phyloP scores from a whole-genome alignment of 148 eudicot genomes.

The Rhododendron kiyosumense region DNA sequence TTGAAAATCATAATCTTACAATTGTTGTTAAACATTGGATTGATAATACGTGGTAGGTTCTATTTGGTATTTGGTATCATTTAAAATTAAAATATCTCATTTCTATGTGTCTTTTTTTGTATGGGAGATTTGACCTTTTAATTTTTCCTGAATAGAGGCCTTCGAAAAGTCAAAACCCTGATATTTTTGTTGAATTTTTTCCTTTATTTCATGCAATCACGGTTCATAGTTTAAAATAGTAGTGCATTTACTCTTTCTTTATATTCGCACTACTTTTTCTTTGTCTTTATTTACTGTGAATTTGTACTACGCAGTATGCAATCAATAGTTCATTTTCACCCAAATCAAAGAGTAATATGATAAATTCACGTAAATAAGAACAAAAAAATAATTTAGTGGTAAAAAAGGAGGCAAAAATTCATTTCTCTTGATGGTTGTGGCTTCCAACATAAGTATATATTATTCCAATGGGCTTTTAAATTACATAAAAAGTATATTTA shows the following conservation, averaged over 20 bases:
- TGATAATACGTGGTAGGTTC: not conserved
- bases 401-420: not conserved
- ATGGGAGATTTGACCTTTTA: not conserved
- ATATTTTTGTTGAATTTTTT: no score
- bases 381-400: not conserved
- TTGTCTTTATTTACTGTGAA: not conserved
- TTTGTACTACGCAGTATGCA: not conserved
- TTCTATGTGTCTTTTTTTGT: not conserved
- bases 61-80: no score
- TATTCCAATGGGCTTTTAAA: not conserved
- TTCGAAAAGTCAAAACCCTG: no score
- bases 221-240: no score
- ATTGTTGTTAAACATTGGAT: not conserved
- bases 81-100: not conserved
- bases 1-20: not conserved
- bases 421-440: not conserved
- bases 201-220: no score
- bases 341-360: not conserved
- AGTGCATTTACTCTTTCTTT: no score
- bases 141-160: no score
- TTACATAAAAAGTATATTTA: not conserved
- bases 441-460: not conserved
- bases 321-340: not conserved
- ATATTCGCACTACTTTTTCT: not conserved
- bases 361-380: not conserved